Base-by-base conservation (phyloP, 2,329 filamentous ascomycete genomes). In the Zymoseptoria crescenta region DNA sequence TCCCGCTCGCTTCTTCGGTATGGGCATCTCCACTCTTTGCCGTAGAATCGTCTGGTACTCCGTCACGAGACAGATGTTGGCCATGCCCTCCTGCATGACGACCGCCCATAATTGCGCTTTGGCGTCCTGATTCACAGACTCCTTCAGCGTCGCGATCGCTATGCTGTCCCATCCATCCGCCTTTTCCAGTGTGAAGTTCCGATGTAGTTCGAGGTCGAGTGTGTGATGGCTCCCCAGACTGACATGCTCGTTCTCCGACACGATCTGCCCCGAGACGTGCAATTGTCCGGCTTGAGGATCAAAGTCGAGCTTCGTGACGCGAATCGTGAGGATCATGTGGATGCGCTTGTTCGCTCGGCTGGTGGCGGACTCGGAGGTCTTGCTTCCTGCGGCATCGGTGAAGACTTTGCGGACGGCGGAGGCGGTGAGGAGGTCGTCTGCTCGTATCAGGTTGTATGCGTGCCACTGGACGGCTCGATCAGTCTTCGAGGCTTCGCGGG, bases 121-220 rank as follows among this genome's bases (percentile, higher is more conserved):
- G 69, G 87, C 86, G 64, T 90, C 87, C 66, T 89, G 85, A 67
- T 89, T 86, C 13, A 93, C 81, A 0, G 91, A 87, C 72, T 96
- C 90, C 58, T 83, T 80, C 9, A 99, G 81, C 52, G 89, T 87
- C 60, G 89, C 86, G 53, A 87, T 78, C 3, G 92, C 89, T 9
- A 99, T 86, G 65, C 88, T 92, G 74, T 99, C 94, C 94, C 94
- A 99, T 49, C 91, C 83, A 45, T 84, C 77, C 48, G 83, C 82
- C 76, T 97, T 97, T 76, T 91, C 88, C 7, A 99, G 74, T 6
- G 89, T 93, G 68, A 97, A 97, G 55, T 91, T 87, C 49, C 92
- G 83, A 68, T 94, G 86, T 59, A 96, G 80, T 72, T 96, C 93
- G 52, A 99, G 81, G 65, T 96, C 93, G 1, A 89, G 78, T 0